These are phyloP conservation scores for Euphorbia neoarborescens DNA, from an alignment of 441 rosid species.

Conservation along the genomic window DNA sequence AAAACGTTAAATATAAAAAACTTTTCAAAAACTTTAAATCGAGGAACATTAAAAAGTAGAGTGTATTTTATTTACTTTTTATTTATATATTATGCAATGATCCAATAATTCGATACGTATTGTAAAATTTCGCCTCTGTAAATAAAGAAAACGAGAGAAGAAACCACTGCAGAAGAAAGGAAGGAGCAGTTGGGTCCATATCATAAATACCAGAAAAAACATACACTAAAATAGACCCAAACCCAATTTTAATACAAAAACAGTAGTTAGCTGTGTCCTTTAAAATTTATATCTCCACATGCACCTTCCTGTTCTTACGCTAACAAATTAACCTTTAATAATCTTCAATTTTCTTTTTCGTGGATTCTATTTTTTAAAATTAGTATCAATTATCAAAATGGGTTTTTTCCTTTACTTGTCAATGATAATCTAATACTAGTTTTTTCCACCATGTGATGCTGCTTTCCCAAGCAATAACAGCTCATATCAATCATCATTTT, in stretches of 20 bases:
- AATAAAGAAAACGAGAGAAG: not conserved
- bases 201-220: not conserved
- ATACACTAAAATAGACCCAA: not conserved
- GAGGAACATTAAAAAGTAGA: not conserved
- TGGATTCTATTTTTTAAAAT: no score
- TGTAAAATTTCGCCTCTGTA: no score
- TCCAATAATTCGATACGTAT: no score
- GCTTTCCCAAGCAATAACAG: constrained; percentile 41
- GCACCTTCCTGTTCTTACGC: constrained; percentile 32
- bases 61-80: no score
- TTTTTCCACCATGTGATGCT: constrained; percentile 35
- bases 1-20: no score
- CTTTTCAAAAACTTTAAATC: no score
- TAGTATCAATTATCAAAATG: not conserved
- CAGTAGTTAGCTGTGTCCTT: not conserved
- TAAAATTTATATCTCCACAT: constrained; percentile 34
- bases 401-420: constrained; percentile 9
- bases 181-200: not conserved
- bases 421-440: constrained; percentile 24
- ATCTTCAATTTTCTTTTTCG: not conserved
- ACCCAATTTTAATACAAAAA: not conserved
- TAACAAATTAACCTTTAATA: not conserved
- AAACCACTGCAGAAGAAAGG: not conserved
- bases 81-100: no score
- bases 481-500: constrained; percentile 30